These are phyloP conservation scores for Micractinium conductrix DNA, from an alignment of 139 green algal species.

Conservation along the genomic window DNA sequence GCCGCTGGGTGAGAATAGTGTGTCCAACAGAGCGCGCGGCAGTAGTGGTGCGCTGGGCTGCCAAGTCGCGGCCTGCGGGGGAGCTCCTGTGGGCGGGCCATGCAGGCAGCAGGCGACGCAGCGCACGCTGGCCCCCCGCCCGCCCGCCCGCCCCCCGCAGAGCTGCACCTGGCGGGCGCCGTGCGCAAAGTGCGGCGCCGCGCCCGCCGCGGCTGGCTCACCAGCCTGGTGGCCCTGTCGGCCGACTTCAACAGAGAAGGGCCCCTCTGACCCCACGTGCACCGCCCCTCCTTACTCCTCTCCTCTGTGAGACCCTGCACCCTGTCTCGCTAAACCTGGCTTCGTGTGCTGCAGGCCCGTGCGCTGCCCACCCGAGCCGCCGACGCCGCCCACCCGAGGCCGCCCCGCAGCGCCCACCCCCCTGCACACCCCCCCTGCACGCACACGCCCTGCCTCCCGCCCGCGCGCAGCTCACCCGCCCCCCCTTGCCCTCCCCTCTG, in stretches of 20 bases:
- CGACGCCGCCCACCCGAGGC: too few relatives aligned
- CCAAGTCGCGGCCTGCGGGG: too few relatives aligned
- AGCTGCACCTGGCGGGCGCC: not conserved
- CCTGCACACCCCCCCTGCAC: not conserved
- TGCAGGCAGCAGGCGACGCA: too few relatives aligned
- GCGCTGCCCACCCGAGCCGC: not conserved
- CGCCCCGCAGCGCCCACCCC: not conserved
- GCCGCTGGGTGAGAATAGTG: too few relatives aligned
- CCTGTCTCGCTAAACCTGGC: too few relatives aligned
- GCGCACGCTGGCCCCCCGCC: too few relatives aligned
- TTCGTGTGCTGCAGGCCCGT: not conserved
- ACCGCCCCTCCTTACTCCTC: not conserved
- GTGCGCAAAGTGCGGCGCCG: not conserved
- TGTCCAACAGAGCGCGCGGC: too few relatives aligned
- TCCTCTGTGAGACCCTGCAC: too few relatives aligned
- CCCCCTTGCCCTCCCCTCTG: not conserved
- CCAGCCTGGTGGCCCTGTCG: not conserved
- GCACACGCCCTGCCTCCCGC: not conserved
- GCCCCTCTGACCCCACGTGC: not conserved
- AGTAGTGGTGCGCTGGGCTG: too few relatives aligned
- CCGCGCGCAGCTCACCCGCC: too few relatives aligned
- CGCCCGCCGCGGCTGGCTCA: constrained; percentile 7
- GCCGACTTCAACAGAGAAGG: not conserved
- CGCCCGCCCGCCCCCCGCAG: not conserved
- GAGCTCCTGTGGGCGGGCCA: too few relatives aligned